A percentile compares a stretch with the other conserved stretches of the same genome.
Conservation (phyloP, 2,329 filamentous ascomycete species). For the Exophiala oligosperma region DNA sequence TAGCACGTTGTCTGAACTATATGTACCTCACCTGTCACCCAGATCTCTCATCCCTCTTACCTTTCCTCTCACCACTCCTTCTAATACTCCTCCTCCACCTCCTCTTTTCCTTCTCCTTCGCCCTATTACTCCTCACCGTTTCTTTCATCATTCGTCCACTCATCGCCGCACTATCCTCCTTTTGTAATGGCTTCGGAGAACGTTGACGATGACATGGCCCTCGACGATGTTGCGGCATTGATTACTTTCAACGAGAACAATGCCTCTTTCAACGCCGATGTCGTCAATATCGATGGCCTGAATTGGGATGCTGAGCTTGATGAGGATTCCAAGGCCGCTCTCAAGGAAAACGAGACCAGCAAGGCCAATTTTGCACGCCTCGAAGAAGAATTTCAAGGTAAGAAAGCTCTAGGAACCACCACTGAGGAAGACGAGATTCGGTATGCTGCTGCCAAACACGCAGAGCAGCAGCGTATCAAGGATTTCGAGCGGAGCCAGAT, state of each 20-base stretch:
- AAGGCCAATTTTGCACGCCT: constrained; percentile 11
- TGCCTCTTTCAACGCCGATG: not conserved
- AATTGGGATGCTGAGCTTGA: constrained; percentile 14
- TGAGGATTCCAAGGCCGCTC: not conserved
- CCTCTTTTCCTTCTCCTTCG: not conserved
- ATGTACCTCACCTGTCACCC: too few relatives aligned
- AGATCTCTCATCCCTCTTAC: too few relatives aligned
- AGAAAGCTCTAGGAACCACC: constrained; percentile 1
- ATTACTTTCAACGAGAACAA: constrained; percentile 15
- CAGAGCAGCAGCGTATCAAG: constrained; percentile 16
- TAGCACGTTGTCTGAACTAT: too few relatives aligned
- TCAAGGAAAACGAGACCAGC: not conserved
- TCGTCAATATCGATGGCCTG: constrained; percentile 3
- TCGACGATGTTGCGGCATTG: constrained; percentile 8
- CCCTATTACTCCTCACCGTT: too few relatives aligned
- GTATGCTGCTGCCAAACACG: constrained; percentile 13
- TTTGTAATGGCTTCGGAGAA: too few relatives aligned
- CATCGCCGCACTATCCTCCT: too few relatives aligned
- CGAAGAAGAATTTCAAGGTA: constrained; percentile 14
- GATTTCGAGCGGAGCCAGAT: constrained; percentile 16
- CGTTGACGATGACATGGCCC: not conserved
- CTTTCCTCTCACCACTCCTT: too few relatives aligned
- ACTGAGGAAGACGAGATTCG: constrained; percentile 18
- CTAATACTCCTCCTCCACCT: too few relatives aligned
- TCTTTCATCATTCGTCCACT: too few relatives aligned